Conservation (phyloP, 176 grass and related monocot species). For the Pontederia paniculata region DNA sequence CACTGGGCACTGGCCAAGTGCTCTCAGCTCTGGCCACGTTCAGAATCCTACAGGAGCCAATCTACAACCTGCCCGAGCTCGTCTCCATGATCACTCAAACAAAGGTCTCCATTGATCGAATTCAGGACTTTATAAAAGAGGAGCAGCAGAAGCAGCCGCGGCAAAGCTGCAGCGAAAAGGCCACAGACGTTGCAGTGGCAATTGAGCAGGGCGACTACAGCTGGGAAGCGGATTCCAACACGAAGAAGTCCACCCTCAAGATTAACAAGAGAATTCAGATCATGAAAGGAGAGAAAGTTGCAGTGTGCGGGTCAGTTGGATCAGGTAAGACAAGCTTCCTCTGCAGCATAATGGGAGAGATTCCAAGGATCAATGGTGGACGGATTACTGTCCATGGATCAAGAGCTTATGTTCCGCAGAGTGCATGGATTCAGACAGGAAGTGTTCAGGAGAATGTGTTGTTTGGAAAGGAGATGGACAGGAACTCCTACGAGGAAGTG, state of each 20-base stretch:
- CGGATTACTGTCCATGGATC: slow-evolving; percentile 31
- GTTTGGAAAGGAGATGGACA: slow-evolving; percentile 65
- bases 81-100: slow-evolving; percentile 71
- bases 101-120: slow-evolving; percentile 69
- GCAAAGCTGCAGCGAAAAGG: slow-evolving; percentile 2
- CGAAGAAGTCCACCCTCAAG: slow-evolving; percentile 43
- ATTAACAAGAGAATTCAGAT: slow-evolving; percentile 52
- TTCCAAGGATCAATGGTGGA: slow-evolving; percentile 42
- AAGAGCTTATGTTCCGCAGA: slow-evolving; percentile 58
- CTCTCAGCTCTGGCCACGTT: slow-evolving; percentile 74
- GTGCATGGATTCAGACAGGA: slow-evolving; percentile 73
- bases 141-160: slow-evolving; percentile 35
- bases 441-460: slow-evolving; percentile 69
- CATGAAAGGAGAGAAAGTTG: slow-evolving; percentile 48
- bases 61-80: slow-evolving; percentile 77
- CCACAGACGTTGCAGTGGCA: slow-evolving; percentile 21
- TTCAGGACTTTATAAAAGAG: slow-evolving; percentile 63
- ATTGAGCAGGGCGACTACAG: slow-evolving; percentile 53
- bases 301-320: slow-evolving; percentile 62
- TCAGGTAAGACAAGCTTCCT: slow-evolving; percentile 86
- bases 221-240: slow-evolving; percentile 43
- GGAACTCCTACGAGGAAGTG: slow-evolving; percentile 51
- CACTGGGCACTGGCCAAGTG: slow-evolving; percentile 53
- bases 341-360: slow-evolving; percentile 64
- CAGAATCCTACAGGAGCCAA: slow-evolving; percentile 84